Evolutionary conservation across 208 protist genomes (phyloP), one percentile per base, ranked within the genome.

Genomic region (Trypanosoma congolense): DNA sequence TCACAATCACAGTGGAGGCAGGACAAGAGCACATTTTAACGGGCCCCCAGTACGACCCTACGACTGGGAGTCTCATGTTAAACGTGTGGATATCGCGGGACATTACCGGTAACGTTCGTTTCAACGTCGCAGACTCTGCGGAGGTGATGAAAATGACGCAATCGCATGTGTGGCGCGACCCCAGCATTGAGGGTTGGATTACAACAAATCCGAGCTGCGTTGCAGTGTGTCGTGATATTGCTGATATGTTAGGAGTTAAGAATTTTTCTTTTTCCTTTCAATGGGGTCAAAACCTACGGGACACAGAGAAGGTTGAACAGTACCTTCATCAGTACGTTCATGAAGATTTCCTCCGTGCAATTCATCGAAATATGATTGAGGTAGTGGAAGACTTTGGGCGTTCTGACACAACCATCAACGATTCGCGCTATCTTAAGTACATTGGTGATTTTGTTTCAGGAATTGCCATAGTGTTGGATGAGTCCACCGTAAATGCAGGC

Each of bases 151-250:
- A 69, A 19, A 75, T 94, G 33, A 70, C 84, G 26, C 75, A 84
- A 40, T 90, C 87, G 16, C 66, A 70, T 57, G 79, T 92, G 36
- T 94, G 80, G 58, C 80, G 87, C 26, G 80, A 94, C 41, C 87
- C 87, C 2, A 56, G 84, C 4, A 87, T 92, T 55, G 87, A 94
- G 64, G 79, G 83, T 19, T 94, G 83, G 81, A 80, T 91, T 8
- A 75, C 73, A 29, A 74, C 43, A 35, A 74, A 80, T 19, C 70
- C 56, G 12, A 73, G 68, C 42, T 83, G 75, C 47, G 69, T 73
- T 9, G 63, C 57, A 5, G 63, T 61, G 14, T 77, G 66, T n/a
- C 61, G 61, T 35, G 79, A 81, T 1, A 77, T 86, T 31, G 67
- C 65, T 22, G 52, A 68, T 22, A 63, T 78, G 30, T 62, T 92